phyloP scores from a whole-genome alignment of 441 rosid species.

The Bruguiera hainesii region DNA sequence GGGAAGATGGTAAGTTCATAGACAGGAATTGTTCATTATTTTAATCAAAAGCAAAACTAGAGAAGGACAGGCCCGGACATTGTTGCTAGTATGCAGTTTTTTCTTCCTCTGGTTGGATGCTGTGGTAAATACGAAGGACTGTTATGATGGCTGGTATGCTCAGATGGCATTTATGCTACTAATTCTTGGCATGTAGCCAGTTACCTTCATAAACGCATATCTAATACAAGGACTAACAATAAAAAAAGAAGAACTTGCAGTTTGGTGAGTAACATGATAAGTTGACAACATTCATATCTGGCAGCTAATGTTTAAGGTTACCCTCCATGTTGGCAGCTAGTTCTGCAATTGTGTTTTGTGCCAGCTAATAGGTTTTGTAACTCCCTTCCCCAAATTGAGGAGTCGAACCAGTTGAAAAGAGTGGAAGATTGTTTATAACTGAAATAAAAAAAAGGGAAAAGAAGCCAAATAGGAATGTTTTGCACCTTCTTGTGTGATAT shows the following conservation, averaged over 20 bases:
- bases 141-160: too few relatives aligned
- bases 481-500: too few relatives aligned
- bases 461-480: not conserved
- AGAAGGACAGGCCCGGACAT: not conserved
- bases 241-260: not conserved
- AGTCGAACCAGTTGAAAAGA: constrained; percentile 3
- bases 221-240: not conserved
- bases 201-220: not conserved
- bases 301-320: not conserved
- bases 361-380: not conserved
- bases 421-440: not conserved
- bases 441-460: not conserved
- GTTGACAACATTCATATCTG: not conserved
- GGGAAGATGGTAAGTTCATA: constrained; percentile 69
- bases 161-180: not conserved
- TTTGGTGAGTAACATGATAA: not conserved
- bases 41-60: not conserved
- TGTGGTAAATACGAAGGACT: not conserved
- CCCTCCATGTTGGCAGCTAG: not conserved
- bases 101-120: not conserved
- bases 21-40: too few relatives aligned
- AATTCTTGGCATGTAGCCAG: not conserved
- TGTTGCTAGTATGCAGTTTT: not conserved
- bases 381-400: not conserved
- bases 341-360: not conserved